Conservation (phyloP, 148 eudicot genomes). For the Fagopyrum homotropicum region DNA sequence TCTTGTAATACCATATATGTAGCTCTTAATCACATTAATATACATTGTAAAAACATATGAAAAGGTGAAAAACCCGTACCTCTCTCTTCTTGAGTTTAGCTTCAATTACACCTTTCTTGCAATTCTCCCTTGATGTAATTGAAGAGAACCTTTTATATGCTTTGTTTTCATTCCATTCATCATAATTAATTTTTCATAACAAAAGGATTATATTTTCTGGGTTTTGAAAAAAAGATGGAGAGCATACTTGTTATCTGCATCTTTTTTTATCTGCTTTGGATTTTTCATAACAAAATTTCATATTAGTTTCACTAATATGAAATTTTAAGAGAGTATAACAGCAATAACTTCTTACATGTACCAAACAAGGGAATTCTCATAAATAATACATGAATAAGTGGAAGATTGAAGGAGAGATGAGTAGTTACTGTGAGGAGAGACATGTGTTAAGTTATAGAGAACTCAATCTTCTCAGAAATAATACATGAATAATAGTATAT, state of each 20-base stretch:
- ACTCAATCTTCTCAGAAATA: no score
- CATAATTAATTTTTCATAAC: no score
- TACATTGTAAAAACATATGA: no score
- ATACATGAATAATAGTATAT: no score
- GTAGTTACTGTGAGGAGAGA: no score
- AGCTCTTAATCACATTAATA: neutral
- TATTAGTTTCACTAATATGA: neutral
- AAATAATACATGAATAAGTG: no score
- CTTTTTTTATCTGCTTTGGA: constrained; percentile 28
- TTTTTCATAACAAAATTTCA: constrained; percentile 22
- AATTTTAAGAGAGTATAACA: neutral
- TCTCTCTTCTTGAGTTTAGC: constrained; percentile 28
- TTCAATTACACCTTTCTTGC: constrained; percentile 31
- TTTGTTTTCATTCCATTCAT: constrained; percentile 14
- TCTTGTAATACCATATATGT: neutral
- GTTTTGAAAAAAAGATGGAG: no score
- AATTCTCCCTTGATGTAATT: constrained; percentile 35
- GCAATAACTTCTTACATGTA: no score
- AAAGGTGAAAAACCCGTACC: constrained; percentile 13
- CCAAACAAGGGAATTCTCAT: no score
- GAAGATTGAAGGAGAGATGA: no score
- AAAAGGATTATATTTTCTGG: no score
- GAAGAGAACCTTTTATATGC: constrained; percentile 26
- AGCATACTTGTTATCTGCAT: constrained; percentile 36
- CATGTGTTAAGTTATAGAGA: no score